Base-by-base conservation (phyloP, 2,329 filamentous ascomycete genomes). In the Ceratocystis albifundus region DNA sequence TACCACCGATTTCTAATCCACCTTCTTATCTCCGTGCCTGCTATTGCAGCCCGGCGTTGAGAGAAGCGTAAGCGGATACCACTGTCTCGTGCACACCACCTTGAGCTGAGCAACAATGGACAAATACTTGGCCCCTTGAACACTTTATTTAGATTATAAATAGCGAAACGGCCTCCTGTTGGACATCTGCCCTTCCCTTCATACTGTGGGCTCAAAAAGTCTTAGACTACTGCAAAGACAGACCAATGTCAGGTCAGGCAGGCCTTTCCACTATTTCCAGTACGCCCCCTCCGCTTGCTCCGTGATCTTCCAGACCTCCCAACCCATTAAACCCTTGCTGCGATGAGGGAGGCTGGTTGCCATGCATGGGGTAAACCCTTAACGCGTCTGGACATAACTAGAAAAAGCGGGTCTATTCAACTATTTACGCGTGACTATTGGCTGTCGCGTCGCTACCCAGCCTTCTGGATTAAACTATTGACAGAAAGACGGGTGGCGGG, bases 401-500 rank as follows among this genome's bases (percentile, higher is more conserved):
- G 4, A 57, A 57, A 25, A 25, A 57, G n/a, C 10, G 22, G 53
- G 53, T 25, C 22, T 4, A 28, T 15, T 4, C 25, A 6, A 22
- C 1, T 6, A 8, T 30, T 57, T 12, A 30, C 53, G 53, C 53
- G 53, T 57, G 25, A 22, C 53, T 12, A 57, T 57, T 57, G 53
- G 53, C 53, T 30, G 53, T 28, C 53, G 53, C 53, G 53, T 57
- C 12, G 22, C 12, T 15, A 28, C 50, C 53, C 53, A 57, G 28
- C 53, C 53, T 57, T 30, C 25, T 28, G 53, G 30, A 28, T 57
- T 57, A 32, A 32, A 15, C 30, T 57, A 15, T 57, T 57, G 53
- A 57, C 53, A 30, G 50, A 25, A 57, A 30, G 25, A 22, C 25
- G 53, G 53, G 53, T 57, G 53, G 53, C 53, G 53, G 53, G 53